Evolutionary conservation across 2,329 filamentous ascomycete species (phyloP), one percentile per base, ranked within the genome.

Genomic region (Epichloe gansuensis): DNA sequence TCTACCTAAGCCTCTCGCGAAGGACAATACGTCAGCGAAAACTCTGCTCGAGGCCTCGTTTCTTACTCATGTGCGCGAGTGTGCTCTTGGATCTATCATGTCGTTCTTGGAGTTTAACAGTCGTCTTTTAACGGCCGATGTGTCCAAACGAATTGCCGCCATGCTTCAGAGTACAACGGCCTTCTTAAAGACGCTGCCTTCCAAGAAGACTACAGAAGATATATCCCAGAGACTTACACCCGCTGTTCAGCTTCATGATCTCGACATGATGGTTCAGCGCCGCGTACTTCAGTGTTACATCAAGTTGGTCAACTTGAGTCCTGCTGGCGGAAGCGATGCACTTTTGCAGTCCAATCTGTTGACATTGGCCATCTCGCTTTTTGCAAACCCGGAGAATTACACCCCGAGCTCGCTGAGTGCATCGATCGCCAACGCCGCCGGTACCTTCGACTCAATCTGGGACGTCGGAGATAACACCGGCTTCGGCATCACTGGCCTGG

Each of bases 91-190:
- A 3, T 94, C 89, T 0, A 88, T 98, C 54, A 74, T 95, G 52
- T 87, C 89, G 0, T 98, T 98, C 64, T 74, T 98, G 47, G 85
- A 95, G 62, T 96, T 89, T 71, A 98, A 98, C 63, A 88, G 85
- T 66, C 84, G 89, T 47, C 75, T 98, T 31, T 74, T 98, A 59
- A 98, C 93, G 0, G 83, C 91, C 2, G 93, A 98, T 70, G 89
- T 96, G 11, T 94, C 90, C 4, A 95, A 93, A 65, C 81, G 93
- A 51, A 86, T 98, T 58, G 87, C 90, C 36, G 81, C 83, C 1
- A 96, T 98, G 91, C 76, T 98, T 49, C 91, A 97, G 65, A 95
- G 93, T 63, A 96, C 93, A 0, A 87, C 89, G 1, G 80, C 85
- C 7, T 98, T 97, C 59, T 68, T 97, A n/a, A 87, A 85, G 61